Percentiles rank a stretch among this genome's conserved stretches.
Conservation (phyloP, 345 rosid genomes). For the Salix arbutifolia region DNA sequence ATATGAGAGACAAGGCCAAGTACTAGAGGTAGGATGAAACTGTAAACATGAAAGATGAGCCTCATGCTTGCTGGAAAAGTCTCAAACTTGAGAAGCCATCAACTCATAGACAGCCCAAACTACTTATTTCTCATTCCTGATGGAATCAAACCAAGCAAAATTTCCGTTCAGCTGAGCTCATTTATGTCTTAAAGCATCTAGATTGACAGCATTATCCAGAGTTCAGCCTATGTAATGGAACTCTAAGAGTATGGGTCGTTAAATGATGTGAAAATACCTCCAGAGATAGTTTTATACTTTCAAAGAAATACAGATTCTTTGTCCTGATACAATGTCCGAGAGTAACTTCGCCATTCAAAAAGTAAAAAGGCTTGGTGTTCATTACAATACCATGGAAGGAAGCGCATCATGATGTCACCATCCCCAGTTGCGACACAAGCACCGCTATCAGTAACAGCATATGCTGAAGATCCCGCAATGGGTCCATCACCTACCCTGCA, state of each 20-base stretch:
- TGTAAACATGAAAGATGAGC: neutral
- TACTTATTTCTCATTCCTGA: neutral
- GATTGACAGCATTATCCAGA: neutral
- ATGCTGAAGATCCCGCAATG: constrained; percentile 82
- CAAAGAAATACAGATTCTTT: neutral
- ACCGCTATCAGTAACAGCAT: constrained; percentile 78
- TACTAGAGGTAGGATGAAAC: neutral
- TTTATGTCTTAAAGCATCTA: neutral
- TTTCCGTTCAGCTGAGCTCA: neutral
- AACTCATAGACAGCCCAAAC: neutral
- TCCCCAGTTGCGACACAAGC: constrained; percentile 99
- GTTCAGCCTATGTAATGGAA: neutral
- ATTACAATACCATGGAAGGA: constrained; percentile 76
- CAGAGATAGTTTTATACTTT: neutral
- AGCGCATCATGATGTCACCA: constrained; percentile 97
- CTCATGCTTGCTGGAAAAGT: neutral
- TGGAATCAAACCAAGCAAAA: neutral
- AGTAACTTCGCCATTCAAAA: neutral
- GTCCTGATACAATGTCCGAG: neutral
- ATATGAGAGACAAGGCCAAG: neutral
- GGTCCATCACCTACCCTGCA: constrained; percentile 96
- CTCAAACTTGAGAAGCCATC: neutral
- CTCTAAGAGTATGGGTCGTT: neutral
- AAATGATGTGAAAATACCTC: neutral
- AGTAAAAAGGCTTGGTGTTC: neutral